phyloP scores from a whole-genome alignment of 169 alveolate genomes.

The Hepatocystis sp. region DNA sequence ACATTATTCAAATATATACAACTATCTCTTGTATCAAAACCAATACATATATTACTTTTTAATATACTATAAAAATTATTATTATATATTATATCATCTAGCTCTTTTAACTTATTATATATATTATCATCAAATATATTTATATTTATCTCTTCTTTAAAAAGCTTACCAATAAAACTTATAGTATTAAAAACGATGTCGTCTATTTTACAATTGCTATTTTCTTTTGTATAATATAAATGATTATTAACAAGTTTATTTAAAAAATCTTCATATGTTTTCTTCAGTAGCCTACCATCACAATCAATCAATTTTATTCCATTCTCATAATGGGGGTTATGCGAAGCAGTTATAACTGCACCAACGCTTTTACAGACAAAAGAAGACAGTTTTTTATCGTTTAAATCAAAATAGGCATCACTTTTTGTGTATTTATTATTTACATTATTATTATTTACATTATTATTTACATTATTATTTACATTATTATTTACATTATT shows the following conservation, averaged over 20 bases:
- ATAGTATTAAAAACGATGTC: slow-evolving; percentile 51
- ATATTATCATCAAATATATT: slow-evolving; percentile 26
- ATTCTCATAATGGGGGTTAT: slow-evolving; percentile 80
- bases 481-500: too few species aligned
- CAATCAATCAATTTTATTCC: slow-evolving; percentile 80
- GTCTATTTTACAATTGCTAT: slow-evolving; percentile 17
- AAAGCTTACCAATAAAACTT: slow-evolving; percentile 9
- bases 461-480: too few species aligned
- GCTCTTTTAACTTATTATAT: slow-evolving; percentile 1
- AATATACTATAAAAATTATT: slow-evolving; percentile 21
- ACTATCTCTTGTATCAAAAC: slow-evolving; percentile 69
- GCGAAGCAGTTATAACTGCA: slow-evolving; percentile 82
- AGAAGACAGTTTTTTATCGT: background rate
- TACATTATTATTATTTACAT: too few species aligned
- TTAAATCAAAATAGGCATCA: background rate
- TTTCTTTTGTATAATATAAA: slow-evolving; percentile 34
- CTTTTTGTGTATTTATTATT: too few species aligned
- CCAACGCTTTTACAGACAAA: slow-evolving; percentile 68
- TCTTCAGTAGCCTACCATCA: slow-evolving; percentile 77
- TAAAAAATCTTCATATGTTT: slow-evolving; percentile 78
- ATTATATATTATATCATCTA: slow-evolving; percentile 34
- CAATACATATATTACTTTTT: slow-evolving; percentile 60
- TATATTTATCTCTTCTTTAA: slow-evolving; percentile 21
- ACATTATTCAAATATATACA: slow-evolving; percentile 19
- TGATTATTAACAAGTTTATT: slow-evolving; percentile 76